These are phyloP conservation scores for Nitzschia putrida DNA, from an alignment of 108 stramenopile species.

Conservation along the genomic window DNA sequence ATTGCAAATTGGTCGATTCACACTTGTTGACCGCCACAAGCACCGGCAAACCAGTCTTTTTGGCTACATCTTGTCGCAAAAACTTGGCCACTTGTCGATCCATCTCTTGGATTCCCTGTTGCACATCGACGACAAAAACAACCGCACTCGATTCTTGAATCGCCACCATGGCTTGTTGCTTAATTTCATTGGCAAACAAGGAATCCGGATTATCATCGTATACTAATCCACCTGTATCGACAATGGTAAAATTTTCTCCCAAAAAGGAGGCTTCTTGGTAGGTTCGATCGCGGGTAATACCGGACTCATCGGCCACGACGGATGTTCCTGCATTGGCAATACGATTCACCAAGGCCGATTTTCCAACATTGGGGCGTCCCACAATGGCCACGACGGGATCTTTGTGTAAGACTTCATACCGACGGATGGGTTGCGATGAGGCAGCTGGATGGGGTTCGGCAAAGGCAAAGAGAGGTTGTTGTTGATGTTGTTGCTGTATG, in stretches of 20 bases:
- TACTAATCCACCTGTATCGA: conserved; percentile 95
- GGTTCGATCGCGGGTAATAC: conserved; percentile 95
- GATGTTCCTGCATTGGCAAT: conserved; percentile 86
- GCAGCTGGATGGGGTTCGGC: background rate
- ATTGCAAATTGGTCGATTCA: conserved; percentile 83
- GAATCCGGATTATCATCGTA: conserved; percentile 90
- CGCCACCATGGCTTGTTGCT: conserved; percentile 93
- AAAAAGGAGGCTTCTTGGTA: conserved; percentile 89
- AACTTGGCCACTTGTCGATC: conserved; percentile 89
- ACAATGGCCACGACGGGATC: conserved; percentile 90
- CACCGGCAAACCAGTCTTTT: conserved; percentile 79
- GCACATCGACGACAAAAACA: conserved; percentile 93
- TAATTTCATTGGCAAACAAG: conserved; percentile 91
- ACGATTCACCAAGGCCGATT: conserved; percentile 93
- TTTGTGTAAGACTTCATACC: conserved; percentile 27
- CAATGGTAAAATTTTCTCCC: conserved; percentile 88
- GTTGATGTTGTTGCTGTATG: background rate
- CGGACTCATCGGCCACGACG: conserved; percentile 93
- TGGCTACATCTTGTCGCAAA: conserved; percentile 74
- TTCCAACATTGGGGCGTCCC: conserved; percentile 99
- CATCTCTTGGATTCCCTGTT: conserved; percentile 77
- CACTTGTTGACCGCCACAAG: conserved; percentile 96
- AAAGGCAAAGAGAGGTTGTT: background rate
- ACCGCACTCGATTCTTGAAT: conserved; percentile 88
- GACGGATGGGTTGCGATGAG: conserved; percentile 26